Evolutionary conservation across 306 rosid species (phyloP), one percentile per base, ranked within the genome.

Genomic region (Carpinus fangiana): DNA sequence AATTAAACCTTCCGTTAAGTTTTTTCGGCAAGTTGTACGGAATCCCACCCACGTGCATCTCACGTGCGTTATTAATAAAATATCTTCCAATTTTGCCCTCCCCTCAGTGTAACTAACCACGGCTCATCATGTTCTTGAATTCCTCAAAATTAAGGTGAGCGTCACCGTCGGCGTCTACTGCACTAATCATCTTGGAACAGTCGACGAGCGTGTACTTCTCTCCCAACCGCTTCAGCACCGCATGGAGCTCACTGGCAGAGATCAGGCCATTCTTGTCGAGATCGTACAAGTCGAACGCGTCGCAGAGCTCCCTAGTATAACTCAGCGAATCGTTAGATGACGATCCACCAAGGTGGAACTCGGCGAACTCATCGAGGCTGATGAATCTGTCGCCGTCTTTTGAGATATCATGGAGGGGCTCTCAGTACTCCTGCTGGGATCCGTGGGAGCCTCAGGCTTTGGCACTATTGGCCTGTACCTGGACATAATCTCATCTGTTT

Each of bases 101-200:
- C n/a, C n/a, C n/a, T n/a, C n/a, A n/a, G n/a, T n/a, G n/a, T 80
- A 84, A 26, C 70, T 80, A 84, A 26, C 73, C 51, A 3, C 87
- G 91, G 23, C 86, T 73, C 98, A 95, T 95, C 99, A 95, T 95
- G 88, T 88, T 95, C 85, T 95, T 95, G 87, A 95, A 95, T 83
- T 95, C 99, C 38, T 93, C 96, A 76, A 95, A 95, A 67, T 93
- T 93, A 36, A 93, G 96, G 81, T 72, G 81, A 4, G 97, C 98
- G 47, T 95, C 98, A 51, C 99, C 98, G 67, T 95, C 99, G 3
- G 80, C 87, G 13, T 95, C 99, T 5, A 95, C 99, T 65, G 91
- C 86, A n/a, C 80, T 76, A 70, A 95, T 95, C 95, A 95, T 95
- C 69, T 68, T 85, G 70, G 82, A 70, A 75, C 99, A 95, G 46